phyloP scores from a whole-genome alignment of 306 rosid species.

The Trifolium pratense region DNA sequence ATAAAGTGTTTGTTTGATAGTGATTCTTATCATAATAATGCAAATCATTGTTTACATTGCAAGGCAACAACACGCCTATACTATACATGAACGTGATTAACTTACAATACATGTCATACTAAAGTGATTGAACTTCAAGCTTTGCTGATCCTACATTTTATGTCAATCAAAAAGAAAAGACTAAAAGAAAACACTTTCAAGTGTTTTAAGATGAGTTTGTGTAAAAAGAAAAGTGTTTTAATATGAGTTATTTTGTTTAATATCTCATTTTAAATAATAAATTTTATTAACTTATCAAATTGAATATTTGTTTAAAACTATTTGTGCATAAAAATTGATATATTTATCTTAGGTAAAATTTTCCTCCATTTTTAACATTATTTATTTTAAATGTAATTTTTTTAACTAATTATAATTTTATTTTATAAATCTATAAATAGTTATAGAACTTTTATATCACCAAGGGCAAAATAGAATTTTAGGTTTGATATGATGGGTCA shows the following conservation, averaged over 20 bases:
- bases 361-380: background rate
- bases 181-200: too few relatives aligned
- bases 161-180: constrained; percentile 34
- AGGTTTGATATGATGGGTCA: constrained; percentile 44
- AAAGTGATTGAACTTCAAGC: constrained; percentile 38
- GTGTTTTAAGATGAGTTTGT: too few relatives aligned
- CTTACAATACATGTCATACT: constrained; percentile 39
- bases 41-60: constrained; percentile 25
- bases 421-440: background rate
- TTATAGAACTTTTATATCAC: background rate
- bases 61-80: background rate
- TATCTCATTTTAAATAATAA: too few relatives aligned
- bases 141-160: too few relatives aligned
- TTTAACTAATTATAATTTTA: background rate
- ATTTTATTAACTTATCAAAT: background rate
- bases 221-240: too few relatives aligned
- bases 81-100: constrained; percentile 35
- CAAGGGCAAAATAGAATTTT: constrained; percentile 24
- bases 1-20: constrained; percentile 52
- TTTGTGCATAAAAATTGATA: too few relatives aligned
- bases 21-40: constrained; percentile 42
- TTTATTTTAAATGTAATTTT: background rate
- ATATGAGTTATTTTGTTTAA: too few relatives aligned
- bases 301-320: too few relatives aligned
- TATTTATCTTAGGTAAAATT: too few relatives aligned